Evolutionary conservation across 371 early-diverging fungal species (phyloP).

Genomic region (Apophysomyces trapeziformis): DNA sequence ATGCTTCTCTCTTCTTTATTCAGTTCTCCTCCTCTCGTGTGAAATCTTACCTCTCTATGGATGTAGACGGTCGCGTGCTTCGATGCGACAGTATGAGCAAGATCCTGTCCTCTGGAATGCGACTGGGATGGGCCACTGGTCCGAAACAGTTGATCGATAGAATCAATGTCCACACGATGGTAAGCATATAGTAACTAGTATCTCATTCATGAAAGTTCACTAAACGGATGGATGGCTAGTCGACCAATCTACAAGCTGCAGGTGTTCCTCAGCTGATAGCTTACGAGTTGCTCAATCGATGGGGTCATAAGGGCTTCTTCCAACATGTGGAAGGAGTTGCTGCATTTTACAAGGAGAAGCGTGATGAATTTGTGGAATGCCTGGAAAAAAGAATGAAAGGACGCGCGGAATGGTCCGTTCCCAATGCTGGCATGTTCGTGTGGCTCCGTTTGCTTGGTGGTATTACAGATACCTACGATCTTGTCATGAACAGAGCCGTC

Average conservation of each 20-base stretch:
- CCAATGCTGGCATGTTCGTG: constrained; percentile 82
- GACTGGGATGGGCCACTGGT: constrained; percentile 83
- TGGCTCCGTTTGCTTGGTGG: constrained; percentile 74
- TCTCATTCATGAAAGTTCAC: neutral
- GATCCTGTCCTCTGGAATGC: constrained; percentile 76
- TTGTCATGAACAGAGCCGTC: constrained; percentile 69
- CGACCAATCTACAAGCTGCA: constrained; percentile 77
- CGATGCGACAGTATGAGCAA: constrained; percentile 86
- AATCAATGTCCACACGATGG: constrained; percentile 75
- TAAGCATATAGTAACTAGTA: constrained; percentile 10
- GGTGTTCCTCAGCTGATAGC: constrained; percentile 73
- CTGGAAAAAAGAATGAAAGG: constrained; percentile 63
- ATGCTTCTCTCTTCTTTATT: neutral
- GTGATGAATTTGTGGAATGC: constrained; percentile 62
- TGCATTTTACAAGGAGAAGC: constrained; percentile 62
- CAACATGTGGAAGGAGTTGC: constrained; percentile 65
- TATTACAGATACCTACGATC: constrained; percentile 64
- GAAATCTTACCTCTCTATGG: constrained; percentile 78
- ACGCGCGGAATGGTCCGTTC: constrained; percentile 69
- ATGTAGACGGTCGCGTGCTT: constrained; percentile 80
- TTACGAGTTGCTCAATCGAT: constrained; percentile 60
- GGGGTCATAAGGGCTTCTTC: constrained; percentile 72
- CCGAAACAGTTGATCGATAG: constrained; percentile 67
- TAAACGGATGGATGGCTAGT: constrained; percentile 19
- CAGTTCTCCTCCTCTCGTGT: constrained; percentile 34